Evolutionary conservation across 1,139 yeast genomes (phyloP).

Genomic region (Saccharomycopsis hybrid): DNA sequence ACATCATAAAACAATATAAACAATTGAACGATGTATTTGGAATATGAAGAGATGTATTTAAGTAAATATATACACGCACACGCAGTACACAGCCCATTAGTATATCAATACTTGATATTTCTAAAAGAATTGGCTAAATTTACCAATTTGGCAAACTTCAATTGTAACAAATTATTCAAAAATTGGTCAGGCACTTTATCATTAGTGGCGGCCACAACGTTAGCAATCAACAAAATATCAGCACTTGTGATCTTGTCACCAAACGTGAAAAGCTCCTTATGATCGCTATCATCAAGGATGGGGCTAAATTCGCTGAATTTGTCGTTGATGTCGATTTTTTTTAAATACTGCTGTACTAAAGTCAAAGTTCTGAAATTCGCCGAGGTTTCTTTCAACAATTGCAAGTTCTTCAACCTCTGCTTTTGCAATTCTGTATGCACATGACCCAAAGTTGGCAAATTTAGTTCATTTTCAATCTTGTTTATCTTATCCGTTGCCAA

Average conservation of each 20-base stretch:
- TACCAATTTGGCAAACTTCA: conserved; percentile 12
- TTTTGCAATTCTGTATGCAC: conserved; percentile 10
- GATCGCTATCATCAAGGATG: not conserved
- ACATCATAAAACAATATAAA: conserved; percentile 5
- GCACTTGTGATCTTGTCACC: conserved; percentile 6
- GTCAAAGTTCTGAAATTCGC: conserved; percentile 12
- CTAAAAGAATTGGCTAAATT: not conserved
- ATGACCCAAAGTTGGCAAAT: conserved; percentile 11
- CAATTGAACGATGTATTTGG: conserved; percentile 5
- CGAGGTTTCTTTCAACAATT: conserved; percentile 12
- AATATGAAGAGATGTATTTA: not conserved
- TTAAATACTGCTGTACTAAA: conserved; percentile 12
- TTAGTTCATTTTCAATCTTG: conserved; percentile 10
- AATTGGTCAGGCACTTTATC: conserved; percentile 14
- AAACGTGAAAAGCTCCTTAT: not conserved
- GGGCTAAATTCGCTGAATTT: not conserved
- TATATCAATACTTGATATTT: not conserved
- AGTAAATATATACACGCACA: too few species aligned
- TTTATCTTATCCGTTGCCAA: conserved; percentile 8
- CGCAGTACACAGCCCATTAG: too few species aligned
- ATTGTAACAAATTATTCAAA: conserved; percentile 5
- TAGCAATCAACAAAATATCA: conserved; percentile 14
- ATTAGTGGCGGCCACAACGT: conserved; percentile 7
- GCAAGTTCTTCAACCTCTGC: conserved; percentile 8
- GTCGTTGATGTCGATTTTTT: conserved; percentile 8